Percentiles rank a stretch among this genome's conserved stretches.
phyloP scores from a whole-genome alignment of 305 asterid genomes.

The Salvia sclarea region DNA sequence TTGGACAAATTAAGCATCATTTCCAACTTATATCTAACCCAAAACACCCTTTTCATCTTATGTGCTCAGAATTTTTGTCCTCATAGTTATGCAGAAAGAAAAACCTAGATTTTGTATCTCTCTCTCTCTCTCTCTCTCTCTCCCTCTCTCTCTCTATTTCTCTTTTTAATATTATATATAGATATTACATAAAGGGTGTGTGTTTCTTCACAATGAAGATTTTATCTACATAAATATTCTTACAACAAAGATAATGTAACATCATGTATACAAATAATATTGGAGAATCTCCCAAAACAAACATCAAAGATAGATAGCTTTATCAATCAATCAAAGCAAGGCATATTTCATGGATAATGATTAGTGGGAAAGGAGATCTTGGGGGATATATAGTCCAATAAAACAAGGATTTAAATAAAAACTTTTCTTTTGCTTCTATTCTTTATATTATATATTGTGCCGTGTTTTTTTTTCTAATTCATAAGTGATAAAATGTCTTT shows the following conservation, averaged over 20 bases:
- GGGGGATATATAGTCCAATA: constrained; percentile 38
- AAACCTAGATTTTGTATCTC: constrained; percentile 27
- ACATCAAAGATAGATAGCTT: constrained; percentile 43
- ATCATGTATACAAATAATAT: constrained; percentile 35
- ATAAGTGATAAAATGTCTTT: constrained; percentile 12
- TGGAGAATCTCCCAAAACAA: constrained; percentile 49
- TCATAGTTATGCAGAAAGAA: constrained; percentile 22
- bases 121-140: neutral
- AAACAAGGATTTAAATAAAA: constrained; percentile 32
- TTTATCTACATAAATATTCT: constrained; percentile 42
- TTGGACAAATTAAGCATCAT: neutral
- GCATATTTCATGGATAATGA: constrained; percentile 53
- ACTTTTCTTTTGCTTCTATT: constrained; percentile 14
- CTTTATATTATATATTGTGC: neutral
- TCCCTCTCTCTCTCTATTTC: neutral
- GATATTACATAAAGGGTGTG: neutral
- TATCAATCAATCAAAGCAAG: constrained; percentile 39
- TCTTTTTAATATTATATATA: neutral
- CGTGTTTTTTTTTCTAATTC: constrained; percentile 5
- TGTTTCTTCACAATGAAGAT: constrained; percentile 55
- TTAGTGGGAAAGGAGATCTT: constrained; percentile 48
- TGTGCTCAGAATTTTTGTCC: neutral
- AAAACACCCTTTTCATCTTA: constrained; percentile 3
- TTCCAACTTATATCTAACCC: neutral
- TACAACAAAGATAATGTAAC: constrained; percentile 39